Percentiles rank a stretch among this genome's conserved stretches.
Conservation (phyloP, 2,329 filamentous ascomycete species). For the Paecilomyces formosus region DNA sequence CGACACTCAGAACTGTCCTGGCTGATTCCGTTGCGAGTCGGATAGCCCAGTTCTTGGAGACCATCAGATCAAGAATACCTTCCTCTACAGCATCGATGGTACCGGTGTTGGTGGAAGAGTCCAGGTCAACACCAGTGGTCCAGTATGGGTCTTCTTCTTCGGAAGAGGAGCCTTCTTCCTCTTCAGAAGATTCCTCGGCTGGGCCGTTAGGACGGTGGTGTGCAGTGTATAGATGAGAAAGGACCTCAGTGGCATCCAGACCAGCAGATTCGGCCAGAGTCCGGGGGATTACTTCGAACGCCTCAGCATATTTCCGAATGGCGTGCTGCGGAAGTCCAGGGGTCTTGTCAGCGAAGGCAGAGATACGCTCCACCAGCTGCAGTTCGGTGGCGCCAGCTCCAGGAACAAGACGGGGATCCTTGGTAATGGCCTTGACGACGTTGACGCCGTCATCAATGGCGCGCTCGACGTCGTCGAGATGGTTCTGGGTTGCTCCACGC, state of each 20-base stretch:
- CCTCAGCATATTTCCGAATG: conserved; percentile 95
- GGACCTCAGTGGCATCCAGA: conserved; percentile 91
- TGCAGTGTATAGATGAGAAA: conserved; percentile 85
- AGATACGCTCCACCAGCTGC: conserved; percentile 87
- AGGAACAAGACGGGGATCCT: conserved; percentile 82
- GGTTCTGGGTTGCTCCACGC: conserved; percentile 93
- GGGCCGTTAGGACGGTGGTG: conserved; percentile 53
- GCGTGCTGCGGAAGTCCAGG: conserved; percentile 90
- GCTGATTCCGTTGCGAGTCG: conserved; percentile 93
- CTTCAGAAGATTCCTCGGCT: conserved; percentile 13
- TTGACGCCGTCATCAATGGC: conserved; percentile 98
- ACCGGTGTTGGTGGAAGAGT: conserved; percentile 75
- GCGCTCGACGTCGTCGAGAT: conserved; percentile 92
- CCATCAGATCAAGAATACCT: conserved; percentile 85
- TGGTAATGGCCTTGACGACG: conserved; percentile 95
- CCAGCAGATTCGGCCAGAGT: conserved; percentile 92
- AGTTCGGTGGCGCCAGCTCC: conserved; percentile 93
- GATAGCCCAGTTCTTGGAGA: conserved; percentile 93
- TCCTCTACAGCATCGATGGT: conserved; percentile 78
- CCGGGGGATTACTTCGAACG: conserved; percentile 92
- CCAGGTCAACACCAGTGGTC: conserved; percentile 89
- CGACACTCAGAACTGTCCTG: conserved; percentile 87
- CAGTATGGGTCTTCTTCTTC: conserved; percentile 69
- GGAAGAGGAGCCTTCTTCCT: conserved; percentile 25
- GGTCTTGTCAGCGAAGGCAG: conserved; percentile 83